Base-by-base conservation (phyloP, 306 rosid genomes). In the Begonia loranthoides region DNA sequence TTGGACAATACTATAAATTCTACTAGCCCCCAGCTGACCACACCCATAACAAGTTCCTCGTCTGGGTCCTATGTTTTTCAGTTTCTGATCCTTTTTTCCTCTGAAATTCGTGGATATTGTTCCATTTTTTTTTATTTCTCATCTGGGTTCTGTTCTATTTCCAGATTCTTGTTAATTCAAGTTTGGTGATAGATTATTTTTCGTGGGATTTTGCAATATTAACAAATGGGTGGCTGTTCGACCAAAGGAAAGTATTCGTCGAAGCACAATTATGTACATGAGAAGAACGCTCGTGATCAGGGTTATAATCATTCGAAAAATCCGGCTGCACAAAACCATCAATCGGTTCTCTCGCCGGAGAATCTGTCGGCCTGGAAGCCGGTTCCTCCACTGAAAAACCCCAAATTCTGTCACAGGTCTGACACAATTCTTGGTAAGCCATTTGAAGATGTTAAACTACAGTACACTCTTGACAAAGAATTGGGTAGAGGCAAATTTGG, bases 401-500 rank as follows among this genome's bases (percentile, higher is more conserved):
- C 84, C 38, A 78, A 41, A 51, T 79, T 17, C 11, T 57, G 2
- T 59, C 65, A 4, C 7, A 70, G 57, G 51, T 14, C 75, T 46
- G 81, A 76, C 22, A 57, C 87, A 22, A 77, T 71, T 45, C 79
- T 88, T 0, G 95, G 86, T 13, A 88, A 75, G 55, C 69, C 85
- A 43, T 79, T 53, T 57, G 94, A 84, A 62, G 88, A 88, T 69
- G 87, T 87, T 19, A 87, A 54, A 58, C 41, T 64, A 65, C 54
- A 49, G 47, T 87, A 87, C 57, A 57, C 73, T 4, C 33, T 87
- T 21, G 93, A 92, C 2, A 87, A 76, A 46, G 93, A 87, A 66
- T 74, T 88, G 60, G 94, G 96, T 38, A 77, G 96, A 67, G 96
- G 96, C 4, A 88, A 81, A 70, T 88, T 84, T 71, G 96, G 94